A percentile compares a stretch with the other conserved stretches of the same genome.
Evolutionary conservation across 2,329 filamentous ascomycete species (phyloP).

Genomic region (Allantophomopsis cytisporea): DNA sequence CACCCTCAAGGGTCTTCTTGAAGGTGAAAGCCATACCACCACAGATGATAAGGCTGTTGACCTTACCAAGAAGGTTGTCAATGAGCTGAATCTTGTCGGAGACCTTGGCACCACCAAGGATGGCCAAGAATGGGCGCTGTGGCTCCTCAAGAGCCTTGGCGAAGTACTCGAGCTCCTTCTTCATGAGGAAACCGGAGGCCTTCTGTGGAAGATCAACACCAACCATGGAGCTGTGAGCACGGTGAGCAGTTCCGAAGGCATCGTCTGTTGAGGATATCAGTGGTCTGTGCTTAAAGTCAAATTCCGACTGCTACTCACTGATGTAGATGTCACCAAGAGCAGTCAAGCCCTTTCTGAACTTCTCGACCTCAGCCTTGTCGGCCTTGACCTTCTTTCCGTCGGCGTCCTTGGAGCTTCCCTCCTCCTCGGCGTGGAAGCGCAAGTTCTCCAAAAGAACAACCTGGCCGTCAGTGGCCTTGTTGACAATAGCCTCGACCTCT

Average conservation of each 20-base stretch:
- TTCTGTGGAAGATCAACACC: conserved; percentile 92
- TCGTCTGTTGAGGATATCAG: conserved; percentile 48
- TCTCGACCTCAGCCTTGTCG: conserved; percentile 79
- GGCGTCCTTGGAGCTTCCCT: conserved; percentile 87
- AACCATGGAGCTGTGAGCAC: conserved; percentile 98
- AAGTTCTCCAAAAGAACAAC: conserved; percentile 93
- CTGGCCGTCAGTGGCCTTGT: conserved; percentile 66
- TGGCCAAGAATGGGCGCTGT: conserved; percentile 92
- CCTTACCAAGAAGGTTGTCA: conserved; percentile 96
- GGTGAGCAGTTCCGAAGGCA: conserved; percentile 95
- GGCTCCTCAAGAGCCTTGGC: conserved; percentile 90
- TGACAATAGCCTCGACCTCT: conserved; percentile 81
- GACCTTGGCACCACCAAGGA: conserved; percentile 95
- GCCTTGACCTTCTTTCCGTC: conserved; percentile 98
- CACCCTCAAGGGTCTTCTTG: conserved; percentile 93
- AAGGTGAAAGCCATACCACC: conserved; percentile 99
- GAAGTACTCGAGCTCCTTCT: conserved; percentile 99
- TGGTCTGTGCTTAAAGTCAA: conserved; percentile 9
- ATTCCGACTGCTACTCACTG: conserved; percentile 45
- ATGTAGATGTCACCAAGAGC: conserved; percentile 91
- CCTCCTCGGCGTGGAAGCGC: conserved; percentile 96
- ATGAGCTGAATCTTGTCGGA: conserved; percentile 99
- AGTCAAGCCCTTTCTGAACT: conserved; percentile 92
- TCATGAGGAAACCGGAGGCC: conserved; percentile 96
- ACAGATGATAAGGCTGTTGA: conserved; percentile 92